These are phyloP conservation scores for Cryptococcus neoformans DNA, from an alignment of 1,284 basidiomycete genomes.

Conservation along the genomic window DNA sequence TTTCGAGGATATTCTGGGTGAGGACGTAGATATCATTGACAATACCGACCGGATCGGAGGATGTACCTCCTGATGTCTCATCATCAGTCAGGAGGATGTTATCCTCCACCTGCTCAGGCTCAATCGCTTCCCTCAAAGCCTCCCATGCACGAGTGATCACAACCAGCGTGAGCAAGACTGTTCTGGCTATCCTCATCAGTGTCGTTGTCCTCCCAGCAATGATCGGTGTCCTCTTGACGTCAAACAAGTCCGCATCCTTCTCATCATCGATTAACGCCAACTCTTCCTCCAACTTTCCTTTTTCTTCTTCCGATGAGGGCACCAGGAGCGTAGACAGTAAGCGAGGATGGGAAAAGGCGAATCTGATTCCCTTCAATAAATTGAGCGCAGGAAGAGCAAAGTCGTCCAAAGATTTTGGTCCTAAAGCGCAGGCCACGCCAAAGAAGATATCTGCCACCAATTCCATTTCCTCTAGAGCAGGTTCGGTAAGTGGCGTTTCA, in stretches of 20 bases:
- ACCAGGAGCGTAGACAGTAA: slow-evolving; percentile 77
- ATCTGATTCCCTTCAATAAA: slow-evolving; percentile 83
- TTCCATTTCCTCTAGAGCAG: slow-evolving; percentile 75
- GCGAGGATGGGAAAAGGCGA: slow-evolving; percentile 85
- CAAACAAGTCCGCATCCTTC: slow-evolving; percentile 49
- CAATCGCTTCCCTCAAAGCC: slow-evolving; percentile 62
- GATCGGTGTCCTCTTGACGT: slow-evolving; percentile 65
- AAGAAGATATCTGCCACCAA: slow-evolving; percentile 72
- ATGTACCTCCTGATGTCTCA: slow-evolving; percentile 5
- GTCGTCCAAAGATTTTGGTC: slow-evolving; percentile 55
- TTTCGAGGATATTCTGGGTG: slow-evolving; percentile 49
- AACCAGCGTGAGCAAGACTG: slow-evolving; percentile 66
- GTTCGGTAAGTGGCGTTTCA: slow-evolving; percentile 65
- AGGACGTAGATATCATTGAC: slow-evolving; percentile 69
- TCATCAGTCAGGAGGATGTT: slow-evolving; percentile 9
- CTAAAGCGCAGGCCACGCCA: slow-evolving; percentile 56
- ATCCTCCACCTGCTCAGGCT: slow-evolving; percentile 59
- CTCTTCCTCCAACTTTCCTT: slow-evolving; percentile 56
- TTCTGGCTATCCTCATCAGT: slow-evolving; percentile 65
- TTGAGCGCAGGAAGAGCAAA: slow-evolving; percentile 65
- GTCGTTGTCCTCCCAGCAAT: slow-evolving; percentile 65
- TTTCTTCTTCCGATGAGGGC: slow-evolving; percentile 73
- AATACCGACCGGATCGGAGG: slow-evolving; percentile 34
- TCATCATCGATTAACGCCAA: slow-evolving; percentile 54
- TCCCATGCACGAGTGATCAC: slow-evolving; percentile 66